phyloP scores from a whole-genome alignment of 805 yeast genomes.

The Zygoascus flipseniorum region DNA sequence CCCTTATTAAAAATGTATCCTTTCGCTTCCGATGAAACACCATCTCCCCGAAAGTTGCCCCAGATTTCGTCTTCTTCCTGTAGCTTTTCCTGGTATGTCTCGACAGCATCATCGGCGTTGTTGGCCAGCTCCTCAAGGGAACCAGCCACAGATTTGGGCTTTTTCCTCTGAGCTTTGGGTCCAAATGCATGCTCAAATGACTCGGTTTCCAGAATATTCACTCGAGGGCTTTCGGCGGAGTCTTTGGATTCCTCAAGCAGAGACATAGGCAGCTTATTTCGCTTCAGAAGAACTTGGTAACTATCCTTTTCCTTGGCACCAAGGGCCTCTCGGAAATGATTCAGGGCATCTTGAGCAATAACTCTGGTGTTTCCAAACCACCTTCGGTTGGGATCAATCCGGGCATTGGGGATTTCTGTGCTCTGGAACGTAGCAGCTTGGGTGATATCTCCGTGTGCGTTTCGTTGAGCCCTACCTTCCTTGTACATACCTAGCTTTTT shows the following conservation, averaged over 20 bases:
- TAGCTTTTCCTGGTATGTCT: slow-evolving; percentile 60
- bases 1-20: slow-evolving; percentile 96
- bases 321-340: slow-evolving; percentile 90
- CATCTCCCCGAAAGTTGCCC: slow-evolving; percentile 48
- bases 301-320: slow-evolving; percentile 76
- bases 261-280: slow-evolving; percentile 95
- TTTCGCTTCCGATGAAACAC: slow-evolving; percentile 82
- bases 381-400: slow-evolving; percentile 92
- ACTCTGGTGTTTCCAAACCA: slow-evolving; percentile 99
- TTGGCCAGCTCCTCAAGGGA: slow-evolving; percentile 70
- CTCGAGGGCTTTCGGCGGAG: slow-evolving; percentile 48
- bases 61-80: slow-evolving; percentile 33
- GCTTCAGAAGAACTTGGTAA: slow-evolving; percentile 76
- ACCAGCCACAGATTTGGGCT: slow-evolving; percentile 73
- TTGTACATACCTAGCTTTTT: slow-evolving; percentile 88
- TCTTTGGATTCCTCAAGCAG: slow-evolving; percentile 64
- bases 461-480: slow-evolving; percentile 78
- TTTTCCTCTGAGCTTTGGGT: slow-evolving; percentile 89
- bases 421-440: slow-evolving; percentile 84
- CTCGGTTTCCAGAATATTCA: slow-evolving; percentile 82
- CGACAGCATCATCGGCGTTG: slow-evolving; percentile 47
- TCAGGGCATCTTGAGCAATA: slow-evolving; percentile 90
- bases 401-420: slow-evolving; percentile 78
- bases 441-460: slow-evolving; percentile 79
- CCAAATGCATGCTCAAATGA: slow-evolving; percentile 78